Evolutionary conservation across 176 grass and related monocot genomes (phyloP), one percentile per base, ranked within the genome.

Genomic region (Phragmites australis): DNA sequence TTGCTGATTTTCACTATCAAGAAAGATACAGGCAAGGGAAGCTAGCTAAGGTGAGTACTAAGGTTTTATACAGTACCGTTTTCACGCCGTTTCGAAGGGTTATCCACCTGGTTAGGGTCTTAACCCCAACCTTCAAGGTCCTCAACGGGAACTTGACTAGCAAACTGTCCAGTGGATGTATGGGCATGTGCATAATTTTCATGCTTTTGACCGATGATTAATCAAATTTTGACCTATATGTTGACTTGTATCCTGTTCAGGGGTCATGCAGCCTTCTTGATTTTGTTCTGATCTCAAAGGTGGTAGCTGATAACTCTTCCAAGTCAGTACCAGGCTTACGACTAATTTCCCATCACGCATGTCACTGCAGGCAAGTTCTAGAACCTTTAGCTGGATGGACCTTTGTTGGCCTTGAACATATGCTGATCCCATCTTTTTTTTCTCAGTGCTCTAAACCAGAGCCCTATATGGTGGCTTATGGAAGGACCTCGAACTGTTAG

Each of bases 341-440:
- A 41, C 77, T 95, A 57, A 81, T 99, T 32, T 91, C 84, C 60
- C 84, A 86, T 86, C 92, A 99, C 76, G 49, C 66, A 32, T 95
- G 96, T 69, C 86, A 99, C 88, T 91, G 92, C 92, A 99, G 96
- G 96, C 46, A 89, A 91, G 88, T 90, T 52, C 45, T 93, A 78
- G 63, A 86, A 87, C 68, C 62, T 82, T 71, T 27, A 30, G 6
- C 41, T 71, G 16, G 41, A 32, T 82, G 21, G 57, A 21, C 53
- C 76, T 62, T 81, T 51, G 30, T 27, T 80, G 50, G 1, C 18
- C 51, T 61, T 39, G 43, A 54, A 76, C 52, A 59, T 56, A 25
- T 54, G 52, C 45, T 75, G 59, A 87, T 37, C 7, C 57, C 37
- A 41, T 80, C 63, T 83, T 59, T 43, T 84, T 47, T 87, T 77